Evolutionary conservation across 2,329 filamentous ascomycete species (phyloP), one percentile per base, ranked within the genome.

Genomic region (Cordyceps farinosa): DNA sequence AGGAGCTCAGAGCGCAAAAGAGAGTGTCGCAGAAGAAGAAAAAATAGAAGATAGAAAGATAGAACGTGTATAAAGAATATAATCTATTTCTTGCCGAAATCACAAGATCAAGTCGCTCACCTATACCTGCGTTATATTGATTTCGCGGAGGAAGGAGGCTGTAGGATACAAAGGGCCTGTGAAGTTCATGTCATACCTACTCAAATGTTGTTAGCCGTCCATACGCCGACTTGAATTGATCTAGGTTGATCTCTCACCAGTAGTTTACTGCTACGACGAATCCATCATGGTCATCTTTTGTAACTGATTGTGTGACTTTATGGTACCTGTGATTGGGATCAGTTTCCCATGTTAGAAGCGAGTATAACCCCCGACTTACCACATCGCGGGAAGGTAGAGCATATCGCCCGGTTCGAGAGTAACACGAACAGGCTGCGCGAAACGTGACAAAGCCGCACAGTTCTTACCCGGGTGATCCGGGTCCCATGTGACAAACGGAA

Each of bases 1-100:
- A 97, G 87, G 95, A 98, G 81, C 84, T 95, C 61, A 82, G 92
- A 74, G 92, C 90, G 2, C 84, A 94, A 77, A 97, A 97, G 86
- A 85, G 93, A 70, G 73, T 83, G 65, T 73, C 79, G 32, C 92
- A 96, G 82, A 90, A 87, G 79, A 88, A 85, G 80, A 85, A 86
- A 74, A 76, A 77, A 64, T 71, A 65, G 50, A 68, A 22, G 40
- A 10, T 8, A 22, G 29, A 34, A 34, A 22, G 40, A 10, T 8
- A 22, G 29, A 34, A 34, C 29, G 45, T 47, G 48, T 53, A 54
- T 56, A 55, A 59, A 64, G 29, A 62, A 22, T 27, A 34, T 57
- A 58, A 48, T 62, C 64, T 58, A 63, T 65, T 57, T 66, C 67
- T 40, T 60, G 54, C 60, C 52, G 52, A 34, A 58, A 9, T 30